phyloP scores from a whole-genome alignment of 2,329 filamentous ascomycete species.

The Fusarium anthophilum region DNA sequence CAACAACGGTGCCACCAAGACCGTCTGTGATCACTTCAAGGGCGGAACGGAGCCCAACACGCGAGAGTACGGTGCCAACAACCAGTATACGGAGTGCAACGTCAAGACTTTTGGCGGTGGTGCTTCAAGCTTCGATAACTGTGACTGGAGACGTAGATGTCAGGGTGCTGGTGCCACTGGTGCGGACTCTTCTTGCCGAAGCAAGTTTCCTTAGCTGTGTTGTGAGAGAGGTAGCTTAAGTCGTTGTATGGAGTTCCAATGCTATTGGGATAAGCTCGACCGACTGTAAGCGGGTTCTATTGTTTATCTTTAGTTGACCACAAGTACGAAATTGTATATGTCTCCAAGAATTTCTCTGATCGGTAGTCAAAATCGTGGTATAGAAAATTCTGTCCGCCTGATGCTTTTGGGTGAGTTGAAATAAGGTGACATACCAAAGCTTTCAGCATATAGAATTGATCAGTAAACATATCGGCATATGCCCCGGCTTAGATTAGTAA shows the following conservation, averaged over 20 bases:
- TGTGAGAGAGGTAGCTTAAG: background rate
- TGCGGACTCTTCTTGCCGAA: background rate
- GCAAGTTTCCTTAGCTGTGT: background rate
- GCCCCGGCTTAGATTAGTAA: background rate
- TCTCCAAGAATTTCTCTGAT: background rate
- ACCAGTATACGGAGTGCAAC: background rate
- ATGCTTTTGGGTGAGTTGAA: no score
- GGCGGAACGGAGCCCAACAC: background rate
- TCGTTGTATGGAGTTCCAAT: background rate
- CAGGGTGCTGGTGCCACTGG: background rate
- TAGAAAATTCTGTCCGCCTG: background rate
- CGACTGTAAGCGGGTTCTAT: background rate
- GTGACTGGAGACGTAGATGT: background rate
- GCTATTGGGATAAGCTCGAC: background rate
- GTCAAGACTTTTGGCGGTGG: background rate
- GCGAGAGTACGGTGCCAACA: background rate
- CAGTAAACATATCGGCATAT: no score
- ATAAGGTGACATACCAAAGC: no score
- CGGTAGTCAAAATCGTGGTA: background rate
- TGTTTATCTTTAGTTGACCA: background rate
- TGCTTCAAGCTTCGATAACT: background rate
- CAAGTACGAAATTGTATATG: fast-evolving
- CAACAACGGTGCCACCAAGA: background rate
- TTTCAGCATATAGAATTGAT: background rate
- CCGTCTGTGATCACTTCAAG: background rate